These are phyloP conservation scores for Malus sieversii DNA, from an alignment of 306 rosid genomes.

Conservation along the genomic window DNA sequence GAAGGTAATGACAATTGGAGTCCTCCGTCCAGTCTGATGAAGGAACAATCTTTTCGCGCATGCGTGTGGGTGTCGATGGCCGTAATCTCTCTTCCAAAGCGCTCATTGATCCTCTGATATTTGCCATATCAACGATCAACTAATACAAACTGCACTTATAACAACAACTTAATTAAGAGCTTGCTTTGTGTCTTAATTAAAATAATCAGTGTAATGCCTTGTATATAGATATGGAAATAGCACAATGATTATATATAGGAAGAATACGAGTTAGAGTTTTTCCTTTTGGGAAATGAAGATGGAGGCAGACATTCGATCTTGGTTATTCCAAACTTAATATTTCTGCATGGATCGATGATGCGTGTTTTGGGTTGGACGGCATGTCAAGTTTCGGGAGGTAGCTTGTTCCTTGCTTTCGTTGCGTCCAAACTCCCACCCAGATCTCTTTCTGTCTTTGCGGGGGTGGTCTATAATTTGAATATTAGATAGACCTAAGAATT, in stretches of 20 bases:
- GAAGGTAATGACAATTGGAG: slow-evolving; percentile 42
- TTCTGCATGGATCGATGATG: background rate
- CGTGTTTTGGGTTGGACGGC: slow-evolving; percentile 7
- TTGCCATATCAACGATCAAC: slow-evolving; percentile 43
- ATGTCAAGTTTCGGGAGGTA: slow-evolving; percentile 21
- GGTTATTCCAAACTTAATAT: slow-evolving; percentile 48
- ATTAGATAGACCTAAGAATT: background rate
- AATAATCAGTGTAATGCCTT: background rate
- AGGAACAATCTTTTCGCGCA: slow-evolving; percentile 38
- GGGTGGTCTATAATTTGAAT: background rate
- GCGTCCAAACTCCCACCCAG: slow-evolving; percentile 3
- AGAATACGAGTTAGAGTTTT: slow-evolving; percentile 1
- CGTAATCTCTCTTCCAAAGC: slow-evolving; percentile 6
- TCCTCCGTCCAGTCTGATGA: slow-evolving; percentile 55
- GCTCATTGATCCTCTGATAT: slow-evolving; percentile 13
- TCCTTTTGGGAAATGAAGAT: slow-evolving; percentile 22
- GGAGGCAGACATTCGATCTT: slow-evolving; percentile 12
- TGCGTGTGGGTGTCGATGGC: background rate
- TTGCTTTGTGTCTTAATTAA: slow-evolving; percentile 1
- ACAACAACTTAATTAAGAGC: background rate
- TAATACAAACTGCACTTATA: background rate
- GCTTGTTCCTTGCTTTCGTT: slow-evolving; percentile 42
- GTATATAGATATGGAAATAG: background rate
- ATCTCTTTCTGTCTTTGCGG: background rate
- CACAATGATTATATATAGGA: background rate